Evolutionary conservation across 768 basidiomycete genomes (phyloP), one percentile per base, ranked within the genome.

Genomic region (Boletus rubescentipes): DNA sequence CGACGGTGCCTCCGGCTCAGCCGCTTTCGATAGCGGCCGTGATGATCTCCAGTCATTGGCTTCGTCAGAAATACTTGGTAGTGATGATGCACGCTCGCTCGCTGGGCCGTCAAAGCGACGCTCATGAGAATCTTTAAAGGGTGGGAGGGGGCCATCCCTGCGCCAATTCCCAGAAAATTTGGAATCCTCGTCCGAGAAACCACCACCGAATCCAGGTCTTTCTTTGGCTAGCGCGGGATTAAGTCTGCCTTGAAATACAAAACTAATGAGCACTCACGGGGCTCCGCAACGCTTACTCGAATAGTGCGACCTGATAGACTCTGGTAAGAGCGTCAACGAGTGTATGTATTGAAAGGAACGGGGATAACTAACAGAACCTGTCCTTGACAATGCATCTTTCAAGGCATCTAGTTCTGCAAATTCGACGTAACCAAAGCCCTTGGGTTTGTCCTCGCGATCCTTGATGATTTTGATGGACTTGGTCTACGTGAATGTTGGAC

Each of bases 371-470:
- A 93, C 91, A 30, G 79, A 69, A 49, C 89, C 90, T 23, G 77
- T 81, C 73, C 84, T 87, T 20, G 77, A 72, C 35, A 99, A 73
- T 5, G 89, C 97, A 54, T 86, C 85, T 73, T 95, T 95, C 46
- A 98, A 74, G 43, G 84, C 87, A 18, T 95, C 92, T 53, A 93
- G 65, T 48, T 87, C 88, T n/a, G 79, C 81, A 65, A 98, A 98
- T 68, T 99, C 97, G 54, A 98, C 85, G 69, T 99, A 98, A 32
- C 96, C 97, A 73, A 98, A 98, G 1, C 97, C 97, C 72, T 98
- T 98, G 18, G 95, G 92, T 68, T 93, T 93, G 45, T 95, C 94
- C 49, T 95, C 94, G 54, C 84, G 81, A 62, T 95, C 95, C 67
- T 82, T 87, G 72, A 98, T 96, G 56, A 98, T 90, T 76, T 98